Evolutionary conservation across 1,139 yeast species (phyloP).

Genomic region (Insectozyma bohioensis): DNA sequence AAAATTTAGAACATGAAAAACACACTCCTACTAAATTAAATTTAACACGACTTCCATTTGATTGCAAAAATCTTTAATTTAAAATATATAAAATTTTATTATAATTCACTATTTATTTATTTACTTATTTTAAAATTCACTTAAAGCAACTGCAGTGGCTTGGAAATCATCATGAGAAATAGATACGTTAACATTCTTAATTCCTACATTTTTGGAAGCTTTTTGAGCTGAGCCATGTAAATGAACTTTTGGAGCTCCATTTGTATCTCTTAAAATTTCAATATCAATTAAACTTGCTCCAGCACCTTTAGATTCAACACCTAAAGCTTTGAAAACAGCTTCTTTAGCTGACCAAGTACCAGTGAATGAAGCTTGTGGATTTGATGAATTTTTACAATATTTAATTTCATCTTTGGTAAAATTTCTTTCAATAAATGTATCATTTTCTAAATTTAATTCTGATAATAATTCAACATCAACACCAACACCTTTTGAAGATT

Average conservation of each 20-base stretch:
- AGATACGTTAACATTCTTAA: slow-evolving; percentile 74
- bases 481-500: slow-evolving; percentile 75
- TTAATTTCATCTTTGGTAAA: slow-evolving; percentile 77
- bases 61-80: no score
- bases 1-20: background rate
- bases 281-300: slow-evolving; percentile 93
- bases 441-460: slow-evolving; percentile 78
- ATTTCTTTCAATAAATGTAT: slow-evolving; percentile 87
- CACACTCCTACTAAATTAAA: background rate
- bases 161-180: slow-evolving; percentile 96
- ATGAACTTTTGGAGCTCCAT: slow-evolving; percentile 80
- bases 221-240: slow-evolving; percentile 73
- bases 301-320: slow-evolving; percentile 87
- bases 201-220: slow-evolving; percentile 72
- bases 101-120: background rate
- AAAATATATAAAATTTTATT: no score
- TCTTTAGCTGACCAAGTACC: slow-evolving; percentile 99
- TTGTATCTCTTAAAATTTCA: slow-evolving; percentile 73
- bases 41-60: slow-evolving; percentile 1
- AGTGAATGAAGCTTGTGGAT: slow-evolving; percentile 86
- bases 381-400: slow-evolving; percentile 73
- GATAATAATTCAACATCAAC: slow-evolving; percentile 93
- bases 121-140: slow-evolving; percentile 47
- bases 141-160: slow-evolving; percentile 95
- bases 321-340: slow-evolving; percentile 95